Evolutionary conservation across 208 protist species (phyloP), one percentile per base, ranked within the genome.

Genomic region (Leishmania turanica): DNA sequence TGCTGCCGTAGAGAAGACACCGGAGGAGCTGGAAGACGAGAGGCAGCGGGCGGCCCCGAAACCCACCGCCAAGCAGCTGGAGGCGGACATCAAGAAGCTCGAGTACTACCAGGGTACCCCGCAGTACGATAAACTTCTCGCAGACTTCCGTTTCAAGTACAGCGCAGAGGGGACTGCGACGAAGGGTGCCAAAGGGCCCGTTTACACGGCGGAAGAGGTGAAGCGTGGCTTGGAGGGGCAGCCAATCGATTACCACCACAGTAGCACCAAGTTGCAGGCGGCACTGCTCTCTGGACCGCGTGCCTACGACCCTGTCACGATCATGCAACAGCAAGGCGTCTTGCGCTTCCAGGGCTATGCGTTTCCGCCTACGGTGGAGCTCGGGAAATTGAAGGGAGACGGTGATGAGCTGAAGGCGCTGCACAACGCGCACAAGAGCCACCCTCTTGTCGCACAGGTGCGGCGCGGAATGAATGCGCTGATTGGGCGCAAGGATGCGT

Each of bases 331-430:
- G 75, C 85, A 94, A 9, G 94, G 92, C 68, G 76, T 96, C 47
- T 89, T 94, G 88, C 91, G 91, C 19, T 95, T 91, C 84, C 88
- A 97, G 79, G 94, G 93, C 11, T 97, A 97, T 70, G 93, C 92
- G 51, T 97, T 97, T 51, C 92, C 95, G 27, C 95, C 95, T 24
- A 92, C 89, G 24, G 84, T 76, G 51, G 90, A 96, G 78, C 85
- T 97, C 8, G 95, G 93, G 6, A 94, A 93, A 76, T 80, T 97
- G 75, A 93, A 93, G 40, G 89, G 87, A 31, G 83, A 87, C 31
- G 82, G 84, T 3, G 89, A 89, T 42, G 76, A 83, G 21, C 56
- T 84, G 51, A 76, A 77, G 64, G 69, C 51, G 62, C 74, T 88
- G 62, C 79, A 86, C 45, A 66, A 84, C 37, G 56, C 72, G 15